Base-by-base conservation (phyloP, 257 asterid species). In the Linderniella brevidens region DNA sequence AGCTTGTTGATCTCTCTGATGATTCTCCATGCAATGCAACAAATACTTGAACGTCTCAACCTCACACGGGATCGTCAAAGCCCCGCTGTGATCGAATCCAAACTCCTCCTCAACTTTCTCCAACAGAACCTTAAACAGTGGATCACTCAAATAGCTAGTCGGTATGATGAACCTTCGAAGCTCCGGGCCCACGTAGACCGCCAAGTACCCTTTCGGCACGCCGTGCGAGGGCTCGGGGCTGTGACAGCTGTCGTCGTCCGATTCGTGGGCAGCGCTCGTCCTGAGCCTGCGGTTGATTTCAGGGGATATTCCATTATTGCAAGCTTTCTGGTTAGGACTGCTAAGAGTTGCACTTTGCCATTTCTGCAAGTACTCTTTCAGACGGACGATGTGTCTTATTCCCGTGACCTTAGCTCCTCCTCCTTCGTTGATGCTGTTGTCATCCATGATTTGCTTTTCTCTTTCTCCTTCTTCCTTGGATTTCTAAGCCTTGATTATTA, bases 81-180 rank as follows among this genome's bases (percentile, higher is more conserved):
- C 51, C 4, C 51, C 51, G 0, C 51, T 3, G 10, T 18, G 35
- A 10, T 46, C 51, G 35, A 46, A 46, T 17, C 51, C 51, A 19
- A 46, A 46, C 51, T 46, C 51, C 11, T 46, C 51, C 19, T 44
- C 48, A 3, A 46, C 51, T 35, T 46, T 46, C 10, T 46, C 51
- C 1, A 46, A 35, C 29, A 46, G 51, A 5, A 7, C 11, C 14
- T 46, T 46, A 35, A 46, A 46, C 35, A 46, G 51, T 15, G 51
- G 51, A 46, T 46, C 51, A 11, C 51, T 17, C 4, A 46, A 35
- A 46, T 46, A 46, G 51, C 13, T 46, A 18, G 51, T 18, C 11
- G 51, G 51, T 29, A 46, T 46, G 32, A 46, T 46, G 51, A 46
- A 46, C 36, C 51, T 46, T 17, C 51, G 51, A 3, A 15, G 32